These are phyloP conservation scores for Simplicillium sp. DNA, from an alignment of 2,329 filamentous ascomycete species.

Conservation along the genomic window DNA sequence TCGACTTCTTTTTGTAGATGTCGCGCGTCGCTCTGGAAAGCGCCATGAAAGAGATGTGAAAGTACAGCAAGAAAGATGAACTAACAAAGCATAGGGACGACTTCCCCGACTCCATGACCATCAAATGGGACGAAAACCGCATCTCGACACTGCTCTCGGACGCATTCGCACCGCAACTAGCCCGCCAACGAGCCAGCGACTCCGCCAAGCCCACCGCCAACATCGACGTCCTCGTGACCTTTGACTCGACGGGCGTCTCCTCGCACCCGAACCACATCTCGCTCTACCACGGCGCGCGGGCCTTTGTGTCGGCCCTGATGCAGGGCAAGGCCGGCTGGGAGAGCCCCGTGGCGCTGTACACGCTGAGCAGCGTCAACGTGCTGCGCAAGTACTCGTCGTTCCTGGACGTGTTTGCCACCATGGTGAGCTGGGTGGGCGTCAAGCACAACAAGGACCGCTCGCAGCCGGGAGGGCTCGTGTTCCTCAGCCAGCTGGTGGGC, in stretches of 20 bases:
- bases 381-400: slow-evolving; percentile 74
- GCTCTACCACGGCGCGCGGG: slow-evolving; percentile 69
- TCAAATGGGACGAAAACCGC: slow-evolving; percentile 61
- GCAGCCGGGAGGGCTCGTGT: slow-evolving; percentile 54
- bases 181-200: slow-evolving; percentile 21
- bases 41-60: too few species aligned
- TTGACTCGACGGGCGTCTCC: slow-evolving; percentile 75
- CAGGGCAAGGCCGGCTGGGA: slow-evolving; percentile 54
- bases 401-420: slow-evolving; percentile 65
- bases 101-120: slow-evolving; percentile 86
- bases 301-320: slow-evolving; percentile 61
- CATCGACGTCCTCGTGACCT: slow-evolving; percentile 83
- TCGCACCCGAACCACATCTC: slow-evolving; percentile 90
- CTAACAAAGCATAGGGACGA: slow-evolving; percentile 27
- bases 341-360: slow-evolving; percentile 76
- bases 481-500: slow-evolving; percentile 60
- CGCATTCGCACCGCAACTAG: slow-evolving; percentile 62
- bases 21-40: too few species aligned
- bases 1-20: slow-evolving; percentile 2
- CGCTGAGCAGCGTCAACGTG: slow-evolving; percentile 63
- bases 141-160: slow-evolving; percentile 62
- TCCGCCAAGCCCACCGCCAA: slow-evolving; percentile 31
- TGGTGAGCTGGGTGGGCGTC: slow-evolving; percentile 43
- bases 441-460: slow-evolving; percentile 19
- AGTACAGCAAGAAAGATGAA: too few species aligned